Percentiles rank a stretch among this genome's conserved stretches.
Evolutionary conservation across 78 protist species (phyloP).

Genomic region (Guillardia theta): DNA sequence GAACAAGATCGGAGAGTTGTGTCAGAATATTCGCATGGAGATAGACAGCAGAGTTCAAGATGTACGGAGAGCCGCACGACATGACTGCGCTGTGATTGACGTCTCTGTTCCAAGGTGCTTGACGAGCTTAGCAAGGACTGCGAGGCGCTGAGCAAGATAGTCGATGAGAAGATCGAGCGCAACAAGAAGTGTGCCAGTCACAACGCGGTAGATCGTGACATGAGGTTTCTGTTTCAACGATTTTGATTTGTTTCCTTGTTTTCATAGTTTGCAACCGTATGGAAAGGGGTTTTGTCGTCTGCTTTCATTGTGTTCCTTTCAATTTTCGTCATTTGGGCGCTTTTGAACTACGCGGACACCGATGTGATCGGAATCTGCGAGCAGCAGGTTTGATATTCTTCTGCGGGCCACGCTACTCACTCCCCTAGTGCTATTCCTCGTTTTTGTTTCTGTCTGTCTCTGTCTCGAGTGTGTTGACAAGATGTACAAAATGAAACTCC

Average conservation of each 20-base stretch:
- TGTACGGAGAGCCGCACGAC: no score
- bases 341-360: not conserved
- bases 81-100: no score
- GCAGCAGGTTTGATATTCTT: not conserved
- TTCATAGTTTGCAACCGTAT: not conserved
- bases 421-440: not conserved
- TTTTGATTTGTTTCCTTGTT: not conserved
- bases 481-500: no score
- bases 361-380: not conserved
- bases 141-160: not conserved
- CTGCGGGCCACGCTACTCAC: not conserved
- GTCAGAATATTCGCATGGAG: not conserved
- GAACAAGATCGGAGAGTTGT: slow-evolving; percentile 24
- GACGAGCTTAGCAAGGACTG: slow-evolving; percentile 14
- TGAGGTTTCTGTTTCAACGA: not conserved
- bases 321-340: not conserved
- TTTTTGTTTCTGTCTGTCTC: not conserved
- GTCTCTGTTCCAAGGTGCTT: no score
- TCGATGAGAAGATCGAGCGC: not conserved
- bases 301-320: not conserved
- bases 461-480: not conserved
- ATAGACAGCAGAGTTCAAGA: slow-evolving; percentile 28
- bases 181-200: not conserved
- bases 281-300: not conserved
- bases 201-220: not conserved